Conservation (phyloP, 495 filamentous ascomycete genomes). For the Daldinia bambusicola region DNA sequence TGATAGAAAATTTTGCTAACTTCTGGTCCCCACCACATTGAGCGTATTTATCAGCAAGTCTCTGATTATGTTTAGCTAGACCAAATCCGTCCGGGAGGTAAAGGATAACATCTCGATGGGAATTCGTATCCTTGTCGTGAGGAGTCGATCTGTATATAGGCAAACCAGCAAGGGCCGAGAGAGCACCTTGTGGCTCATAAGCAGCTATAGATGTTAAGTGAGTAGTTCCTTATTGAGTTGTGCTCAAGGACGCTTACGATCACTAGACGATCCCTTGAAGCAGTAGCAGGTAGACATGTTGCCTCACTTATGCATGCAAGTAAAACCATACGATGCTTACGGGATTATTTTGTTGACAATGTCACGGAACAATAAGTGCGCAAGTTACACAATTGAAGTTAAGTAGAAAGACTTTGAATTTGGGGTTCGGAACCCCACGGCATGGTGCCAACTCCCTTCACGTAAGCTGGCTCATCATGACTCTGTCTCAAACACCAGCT, state of each 20-base stretch:
- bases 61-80: constrained; percentile 24
- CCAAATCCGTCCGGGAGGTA: constrained; percentile 24
- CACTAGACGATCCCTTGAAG: constrained; percentile 18
- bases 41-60: constrained; percentile 25
- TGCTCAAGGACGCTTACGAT: constrained; percentile 8
- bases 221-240: background rate
- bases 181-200: constrained; percentile 12
- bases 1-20: too few species aligned
- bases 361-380: background rate
- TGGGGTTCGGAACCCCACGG: constrained; percentile 8
- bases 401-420: background rate
- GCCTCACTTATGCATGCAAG: background rate
- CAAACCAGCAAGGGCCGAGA: constrained; percentile 17
- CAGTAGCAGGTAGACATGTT: constrained; percentile 27
- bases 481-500: constrained; percentile 47
- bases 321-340: background rate
- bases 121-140: background rate
- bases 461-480: background rate
- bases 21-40: background rate
- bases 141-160: constrained; percentile 18
- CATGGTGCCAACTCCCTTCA: background rate
- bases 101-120: constrained; percentile 6
- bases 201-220: background rate
- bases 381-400: background rate
- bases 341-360: background rate